Evolutionary conservation across 2,329 filamentous ascomycete genomes (phyloP).

Genomic region (Whalleya microplaca): DNA sequence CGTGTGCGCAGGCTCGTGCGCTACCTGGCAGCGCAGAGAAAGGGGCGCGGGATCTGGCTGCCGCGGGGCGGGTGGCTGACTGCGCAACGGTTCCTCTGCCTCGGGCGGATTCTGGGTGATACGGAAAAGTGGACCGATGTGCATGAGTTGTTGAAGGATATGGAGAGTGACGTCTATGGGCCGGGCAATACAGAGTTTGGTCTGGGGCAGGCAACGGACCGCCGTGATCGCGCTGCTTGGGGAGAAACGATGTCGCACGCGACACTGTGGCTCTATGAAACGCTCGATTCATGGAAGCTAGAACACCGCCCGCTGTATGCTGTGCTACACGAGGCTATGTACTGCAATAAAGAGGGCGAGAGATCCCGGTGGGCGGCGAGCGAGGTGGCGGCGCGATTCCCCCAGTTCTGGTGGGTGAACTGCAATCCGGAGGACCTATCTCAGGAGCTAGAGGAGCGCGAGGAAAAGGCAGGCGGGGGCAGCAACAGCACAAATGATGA

Average conservation of each 20-base stretch:
- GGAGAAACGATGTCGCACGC: too few species aligned
- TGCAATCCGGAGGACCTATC: neutral
- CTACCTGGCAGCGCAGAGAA: neutral
- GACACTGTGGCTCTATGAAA: conserved; percentile 27
- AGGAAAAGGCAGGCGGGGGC: neutral
- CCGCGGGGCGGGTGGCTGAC: conserved; percentile 52
- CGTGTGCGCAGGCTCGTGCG: conserved; percentile 53
- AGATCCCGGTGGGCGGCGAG: conserved; percentile 14
- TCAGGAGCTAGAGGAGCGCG: neutral
- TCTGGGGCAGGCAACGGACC: too few species aligned
- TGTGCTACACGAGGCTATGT: conserved; percentile 29
- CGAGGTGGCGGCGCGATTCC: neutral
- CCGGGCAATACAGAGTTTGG: too few species aligned
- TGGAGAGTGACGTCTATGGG: neutral
- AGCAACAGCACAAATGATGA: too few species aligned
- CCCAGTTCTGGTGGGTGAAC: conserved; percentile 20
- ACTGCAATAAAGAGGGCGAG: conserved; percentile 3
- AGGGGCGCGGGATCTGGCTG: conserved; percentile 35
- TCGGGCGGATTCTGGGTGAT: conserved; percentile 65
- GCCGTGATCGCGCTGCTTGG: too few species aligned
- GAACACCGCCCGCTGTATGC: conserved; percentile 28
- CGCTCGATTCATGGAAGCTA: conserved; percentile 16
- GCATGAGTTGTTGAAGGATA: conserved; percentile 5
- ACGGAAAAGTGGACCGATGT: neutral
- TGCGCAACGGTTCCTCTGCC: conserved; percentile 59